Evolutionary conservation across 345 rosid species (phyloP), one percentile per base, ranked within the genome.

Genomic region (Pseudoturritis turrita): DNA sequence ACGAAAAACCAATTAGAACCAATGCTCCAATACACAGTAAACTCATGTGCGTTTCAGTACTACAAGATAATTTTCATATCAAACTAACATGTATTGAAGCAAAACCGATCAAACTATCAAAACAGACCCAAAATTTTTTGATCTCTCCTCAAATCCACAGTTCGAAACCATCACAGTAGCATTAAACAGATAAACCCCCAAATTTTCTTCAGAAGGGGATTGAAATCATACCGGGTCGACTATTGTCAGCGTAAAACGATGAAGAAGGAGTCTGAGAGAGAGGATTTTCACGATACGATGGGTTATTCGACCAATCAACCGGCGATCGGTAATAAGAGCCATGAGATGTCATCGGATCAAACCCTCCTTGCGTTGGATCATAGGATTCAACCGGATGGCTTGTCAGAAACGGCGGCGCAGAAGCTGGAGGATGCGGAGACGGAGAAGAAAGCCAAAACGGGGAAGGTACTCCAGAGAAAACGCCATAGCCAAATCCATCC

Each of bases 341-440:
- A 19, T 28, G 69, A 63, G 49, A 65, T 2, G 10, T 47, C 62
- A 46, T 70, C 66, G 75, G 79, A 76, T 63, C 71, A 62, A 49
- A 45, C 36, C 15, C 17, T 62, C 57, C 39, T 54, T 45, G 70
- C 47, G 43, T 46, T 55, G 49, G 75, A 62, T 62, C 65, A 63
- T 31, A 45, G 21, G 75, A 68, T 37, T 69, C 75, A 26, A 39
- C 46, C 18, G 71, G 60, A 54, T 39, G 65, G 47, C 10, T 70
- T 10, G 71, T 2, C 2, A 29, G 40, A 63, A 56, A 62, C 79
- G 71, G 31, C 15, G 75, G 79, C 0, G 65, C 37, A 29, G 75
- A 62, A 62, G 46, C 79, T 63, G 53, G 25, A 28, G 65, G 75
- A 6, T 63, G 8, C 2, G 54, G 39, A 37, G 43, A 17, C 23